Evolutionary conservation across 805 yeast species (phyloP), one percentile per base, ranked within the genome.

Genomic region (Torulaspora delbrueckii): DNA sequence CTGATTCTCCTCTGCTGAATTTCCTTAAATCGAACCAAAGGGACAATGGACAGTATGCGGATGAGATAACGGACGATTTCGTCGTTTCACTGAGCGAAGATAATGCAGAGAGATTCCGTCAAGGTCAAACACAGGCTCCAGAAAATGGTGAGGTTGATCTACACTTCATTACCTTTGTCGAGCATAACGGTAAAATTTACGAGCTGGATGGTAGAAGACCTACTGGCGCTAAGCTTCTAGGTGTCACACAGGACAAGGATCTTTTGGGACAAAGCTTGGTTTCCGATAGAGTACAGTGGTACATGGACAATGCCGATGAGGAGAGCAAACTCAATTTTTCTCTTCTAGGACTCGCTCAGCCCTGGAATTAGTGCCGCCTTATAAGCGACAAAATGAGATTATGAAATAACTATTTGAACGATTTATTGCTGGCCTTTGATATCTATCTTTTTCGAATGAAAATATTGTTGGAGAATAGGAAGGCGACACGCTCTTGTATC

Each of bases 181-280:
- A 77, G 55, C 66, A 68, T 9, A 74, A 78, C 51, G 78, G 77
- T 7, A 78, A 77, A 47, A 59, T 91, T 16, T 86, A 79, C 57
- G 98, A 91, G 65, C 72, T 91, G 28, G 99, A 91, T 60, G 99
- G 99, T 1, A 75, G 98, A 52, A 73, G 95, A 52, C 33, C 43
- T 8, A 66, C 66, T 28, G 93, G 96, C 0, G 88, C 96, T 0
- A 72, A 82, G 28, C 79, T 76, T 48, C 67, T 88, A 33, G 33
- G 40, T 10, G 50, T 60, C 1, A 34, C 42, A 5, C 57, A 65
- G 5, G 61, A 56, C 2, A 69, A 66, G 3, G 82, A 82, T 54
- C 72, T 86, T 27, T 49, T 86, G n/a, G 71, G 73, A 24, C 81
- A 80, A 34, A 65, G 72, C 1, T 58, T 64, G 7, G 69, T 90